A percentile compares a stretch with the other conserved stretches of the same genome.
Evolutionary conservation across 2,329 filamentous ascomycete species (phyloP).

Genomic region (Ophiostoma fasciatum): DNA sequence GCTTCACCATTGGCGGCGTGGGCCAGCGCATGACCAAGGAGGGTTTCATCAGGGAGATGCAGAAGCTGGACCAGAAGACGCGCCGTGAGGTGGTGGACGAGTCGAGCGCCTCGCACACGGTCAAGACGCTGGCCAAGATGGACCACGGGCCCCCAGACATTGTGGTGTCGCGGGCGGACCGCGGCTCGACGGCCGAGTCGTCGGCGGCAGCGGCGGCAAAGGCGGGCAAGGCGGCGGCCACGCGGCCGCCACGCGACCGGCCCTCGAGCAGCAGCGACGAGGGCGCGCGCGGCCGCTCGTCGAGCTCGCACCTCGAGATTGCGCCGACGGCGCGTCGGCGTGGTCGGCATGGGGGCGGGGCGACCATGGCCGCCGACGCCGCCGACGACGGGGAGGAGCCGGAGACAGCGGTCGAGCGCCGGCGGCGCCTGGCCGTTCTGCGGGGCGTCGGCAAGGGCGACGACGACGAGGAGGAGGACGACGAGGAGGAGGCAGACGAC

Average conservation of each 20-base stretch:
- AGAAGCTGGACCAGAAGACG: conserved; percentile 53
- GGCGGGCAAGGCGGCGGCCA: too few relatives aligned
- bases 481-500: background rate
- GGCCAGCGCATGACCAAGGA: conserved; percentile 65
- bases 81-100: conserved; percentile 38
- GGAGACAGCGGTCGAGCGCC: conserved; percentile 57
- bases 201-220: background rate
- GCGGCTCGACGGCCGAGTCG: background rate
- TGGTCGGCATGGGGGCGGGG: too few relatives aligned
- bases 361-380: background rate
- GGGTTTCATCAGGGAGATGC: conserved; percentile 63
- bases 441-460: too few relatives aligned
- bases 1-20: conserved; percentile 62
- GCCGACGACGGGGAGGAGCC: conserved; percentile 1
- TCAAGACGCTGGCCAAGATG: conserved; percentile 35
- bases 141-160: conserved; percentile 13
- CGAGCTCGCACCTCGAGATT: conserved; percentile 1
- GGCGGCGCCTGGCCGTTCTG: conserved; percentile 44
- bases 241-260: too few relatives aligned
- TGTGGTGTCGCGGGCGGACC: background rate
- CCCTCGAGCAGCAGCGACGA: background rate
- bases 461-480: background rate
- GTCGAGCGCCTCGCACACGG: conserved; percentile 29
- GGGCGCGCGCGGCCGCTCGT: background rate
- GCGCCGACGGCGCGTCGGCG: background rate